Evolutionary conservation across 257 asterid species (phyloP).

Genomic region (Solanum habrochaites): DNA sequence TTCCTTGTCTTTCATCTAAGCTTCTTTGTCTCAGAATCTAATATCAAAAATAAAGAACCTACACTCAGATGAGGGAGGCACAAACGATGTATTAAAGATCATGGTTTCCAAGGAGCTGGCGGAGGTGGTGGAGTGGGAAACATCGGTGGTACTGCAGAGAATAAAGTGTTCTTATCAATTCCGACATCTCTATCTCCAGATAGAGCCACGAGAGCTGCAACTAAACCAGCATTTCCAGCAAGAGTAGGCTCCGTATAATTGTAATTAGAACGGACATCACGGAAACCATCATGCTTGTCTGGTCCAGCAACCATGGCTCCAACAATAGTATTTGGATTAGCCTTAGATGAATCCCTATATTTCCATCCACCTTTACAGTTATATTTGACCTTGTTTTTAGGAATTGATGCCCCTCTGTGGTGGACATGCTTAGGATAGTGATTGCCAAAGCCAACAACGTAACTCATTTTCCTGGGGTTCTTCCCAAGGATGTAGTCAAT

Average conservation of each 20-base stretch:
- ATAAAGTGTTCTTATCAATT: constrained; percentile 80
- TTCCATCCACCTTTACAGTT: constrained; percentile 94
- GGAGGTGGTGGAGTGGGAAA: constrained; percentile 94
- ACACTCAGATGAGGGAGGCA: background rate
- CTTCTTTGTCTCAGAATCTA: background rate
- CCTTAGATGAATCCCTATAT: constrained; percentile 67
- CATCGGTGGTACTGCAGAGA: constrained; percentile 96
- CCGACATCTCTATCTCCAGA: constrained; percentile 49
- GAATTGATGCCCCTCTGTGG: constrained; percentile 94
- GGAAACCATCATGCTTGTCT: constrained; percentile 74
- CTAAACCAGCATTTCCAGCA: constrained; percentile 94
- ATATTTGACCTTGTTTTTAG: constrained; percentile 59
- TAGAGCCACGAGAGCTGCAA: constrained; percentile 84
- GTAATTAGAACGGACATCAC: constrained; percentile 72
- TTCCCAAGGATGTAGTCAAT: constrained; percentile 81
- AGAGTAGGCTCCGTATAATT: constrained; percentile 91
- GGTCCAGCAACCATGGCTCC: constrained; percentile 99
- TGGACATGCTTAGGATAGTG: constrained; percentile 82
- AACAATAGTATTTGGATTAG: constrained; percentile 58
- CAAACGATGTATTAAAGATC: background rate
- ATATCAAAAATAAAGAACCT: constrained; percentile 12
- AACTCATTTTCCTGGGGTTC: constrained; percentile 94
- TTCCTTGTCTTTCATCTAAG: background rate
- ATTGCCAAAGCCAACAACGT: constrained; percentile 73
- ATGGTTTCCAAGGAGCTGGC: constrained; percentile 95